A percentile compares a stretch with the other conserved stretches of the same genome.
These are phyloP conservation scores for Bonnemaisonia californica DNA, from an alignment of 31 red algal genomes.

Conservation along the genomic window DNA sequence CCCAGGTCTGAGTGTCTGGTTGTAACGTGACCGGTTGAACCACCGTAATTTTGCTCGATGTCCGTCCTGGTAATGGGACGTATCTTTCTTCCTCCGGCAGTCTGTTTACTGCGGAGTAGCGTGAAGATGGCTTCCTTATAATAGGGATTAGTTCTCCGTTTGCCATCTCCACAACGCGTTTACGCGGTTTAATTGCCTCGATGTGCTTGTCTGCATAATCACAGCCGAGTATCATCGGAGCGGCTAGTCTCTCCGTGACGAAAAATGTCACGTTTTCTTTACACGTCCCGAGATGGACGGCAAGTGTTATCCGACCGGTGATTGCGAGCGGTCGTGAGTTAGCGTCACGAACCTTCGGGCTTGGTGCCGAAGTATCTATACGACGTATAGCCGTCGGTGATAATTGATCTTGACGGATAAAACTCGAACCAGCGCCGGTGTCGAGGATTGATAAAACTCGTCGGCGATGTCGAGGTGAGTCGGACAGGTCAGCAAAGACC, in stretches of 20 bases:
- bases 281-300: background rate
- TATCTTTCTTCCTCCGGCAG: background rate
- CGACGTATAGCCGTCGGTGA: background rate
- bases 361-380: background rate
- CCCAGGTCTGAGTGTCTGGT: background rate
- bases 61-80: background rate
- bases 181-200: slow-evolving; percentile 16
- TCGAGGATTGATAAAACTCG: slow-evolving; percentile 15
- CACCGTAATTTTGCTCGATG: slow-evolving; percentile 14
- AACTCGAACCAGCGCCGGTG: slow-evolving; percentile 15
- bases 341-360: slow-evolving; percentile 25
- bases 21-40: background rate
- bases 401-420: slow-evolving; percentile 16
- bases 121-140: slow-evolving; percentile 19
- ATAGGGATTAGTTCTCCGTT: slow-evolving; percentile 26
- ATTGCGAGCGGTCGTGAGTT: background rate
- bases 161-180: slow-evolving; percentile 2
- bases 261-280: slow-evolving; percentile 7
- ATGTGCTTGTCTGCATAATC: slow-evolving; percentile 30
- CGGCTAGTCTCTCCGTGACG: slow-evolving; percentile 27
- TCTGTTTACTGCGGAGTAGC: background rate
- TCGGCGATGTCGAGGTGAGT: background rate
- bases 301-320: background rate
- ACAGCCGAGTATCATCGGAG: slow-evolving; percentile 18
- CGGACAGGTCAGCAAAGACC: slow-evolving; percentile 21